A percentile compares a stretch with the other conserved stretches of the same genome.
phyloP scores from a whole-genome alignment of 2,329 filamentous ascomycete genomes.

The Plenodomus lindquistii region DNA sequence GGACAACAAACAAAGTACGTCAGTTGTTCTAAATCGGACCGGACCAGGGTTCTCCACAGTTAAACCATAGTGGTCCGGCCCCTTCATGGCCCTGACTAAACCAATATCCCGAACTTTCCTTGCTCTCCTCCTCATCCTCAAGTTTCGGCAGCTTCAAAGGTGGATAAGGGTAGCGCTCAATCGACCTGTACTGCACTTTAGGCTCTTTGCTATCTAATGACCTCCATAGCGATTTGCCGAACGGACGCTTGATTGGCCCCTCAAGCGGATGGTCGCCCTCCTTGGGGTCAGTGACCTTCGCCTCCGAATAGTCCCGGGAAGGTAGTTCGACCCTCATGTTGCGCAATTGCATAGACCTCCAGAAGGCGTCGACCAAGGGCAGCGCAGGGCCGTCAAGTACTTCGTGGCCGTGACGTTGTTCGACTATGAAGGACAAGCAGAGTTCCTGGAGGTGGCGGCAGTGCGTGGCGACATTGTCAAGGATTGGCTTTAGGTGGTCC shows the following conservation, averaged over 20 bases:
- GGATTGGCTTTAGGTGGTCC: constrained; percentile 8
- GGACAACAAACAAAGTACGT: too few species aligned
- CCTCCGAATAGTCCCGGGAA: background rate
- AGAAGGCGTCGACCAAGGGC: constrained; percentile 5
- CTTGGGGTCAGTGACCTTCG: background rate
- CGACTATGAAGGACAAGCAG: background rate
- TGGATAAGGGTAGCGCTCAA: constrained; percentile 9
- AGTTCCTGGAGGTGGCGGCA: constrained; percentile 4
- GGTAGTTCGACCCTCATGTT: constrained; percentile 10
- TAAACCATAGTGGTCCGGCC: too few species aligned
- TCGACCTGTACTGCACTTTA: constrained; percentile 1
- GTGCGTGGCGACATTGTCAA: constrained; percentile 8
- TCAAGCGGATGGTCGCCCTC: background rate
- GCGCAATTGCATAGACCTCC: constrained; percentile 5
- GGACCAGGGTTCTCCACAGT: too few species aligned
- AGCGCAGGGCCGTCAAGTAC: constrained; percentile 3
- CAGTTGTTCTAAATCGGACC: too few species aligned
- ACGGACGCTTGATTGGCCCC: background rate
- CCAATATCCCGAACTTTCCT: constrained; percentile 11
- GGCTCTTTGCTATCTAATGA: constrained; percentile 5
- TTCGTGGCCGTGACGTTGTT: background rate
- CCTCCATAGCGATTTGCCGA: constrained; percentile 3
- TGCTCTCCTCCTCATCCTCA: background rate
- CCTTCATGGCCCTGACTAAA: constrained; percentile 4
- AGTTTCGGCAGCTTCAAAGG: constrained; percentile 4